These are phyloP conservation scores for Hibiscus mutabilis DNA, from an alignment of 345 rosid genomes.

Conservation along the genomic window DNA sequence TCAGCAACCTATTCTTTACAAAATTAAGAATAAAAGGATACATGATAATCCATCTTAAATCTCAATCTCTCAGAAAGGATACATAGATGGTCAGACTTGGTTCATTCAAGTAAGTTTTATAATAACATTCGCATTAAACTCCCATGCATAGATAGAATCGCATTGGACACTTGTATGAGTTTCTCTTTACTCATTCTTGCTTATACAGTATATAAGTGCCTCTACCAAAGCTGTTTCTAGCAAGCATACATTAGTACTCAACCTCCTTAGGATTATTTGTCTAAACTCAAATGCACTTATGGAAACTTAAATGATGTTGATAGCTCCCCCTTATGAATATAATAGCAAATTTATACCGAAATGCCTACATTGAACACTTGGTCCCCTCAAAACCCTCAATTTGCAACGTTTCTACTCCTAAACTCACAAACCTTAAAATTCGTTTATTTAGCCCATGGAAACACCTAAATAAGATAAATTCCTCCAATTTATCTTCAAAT, in stretches of 20 bases:
- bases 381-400: conserved; percentile 8
- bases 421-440: conserved; percentile 21
- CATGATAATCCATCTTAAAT: neutral
- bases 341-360: neutral
- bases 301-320: neutral
- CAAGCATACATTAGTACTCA: neutral
- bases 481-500: neutral
- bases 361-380: neutral
- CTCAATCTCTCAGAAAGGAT: neutral
- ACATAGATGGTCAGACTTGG: neutral
- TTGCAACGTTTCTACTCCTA: neutral
- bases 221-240: neutral
- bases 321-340: neutral
- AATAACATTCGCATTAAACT: neutral
- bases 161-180: too few species aligned
- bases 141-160: neutral
- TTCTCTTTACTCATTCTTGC: neutral
- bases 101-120: neutral
- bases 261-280: neutral
- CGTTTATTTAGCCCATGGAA: neutral
- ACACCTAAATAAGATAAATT: conserved; percentile 6
- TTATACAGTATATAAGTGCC: neutral
- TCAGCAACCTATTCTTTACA: neutral
- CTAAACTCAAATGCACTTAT: neutral
- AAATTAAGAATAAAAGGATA: neutral